Percentiles rank a stretch among this genome's conserved stretches.
These are phyloP conservation scores for Brassica incana DNA, from an alignment of 345 rosid species.

Conservation along the genomic window DNA sequence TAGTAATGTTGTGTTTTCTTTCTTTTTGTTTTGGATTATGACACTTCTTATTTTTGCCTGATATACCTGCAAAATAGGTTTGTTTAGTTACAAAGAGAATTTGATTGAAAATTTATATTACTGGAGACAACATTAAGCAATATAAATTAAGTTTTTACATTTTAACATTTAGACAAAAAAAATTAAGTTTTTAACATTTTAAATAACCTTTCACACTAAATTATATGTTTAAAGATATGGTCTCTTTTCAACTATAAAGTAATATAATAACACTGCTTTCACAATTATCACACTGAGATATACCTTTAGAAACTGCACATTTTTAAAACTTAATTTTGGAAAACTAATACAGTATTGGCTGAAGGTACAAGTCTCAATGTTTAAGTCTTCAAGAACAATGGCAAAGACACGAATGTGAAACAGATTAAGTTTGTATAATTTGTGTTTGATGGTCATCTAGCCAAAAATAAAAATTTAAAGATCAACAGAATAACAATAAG, in stretches of 20 bases:
- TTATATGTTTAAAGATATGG: not conserved
- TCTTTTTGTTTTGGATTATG: too few relatives aligned
- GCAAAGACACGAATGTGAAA: not conserved
- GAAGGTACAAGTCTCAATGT: not conserved
- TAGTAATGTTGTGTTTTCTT: too few relatives aligned
- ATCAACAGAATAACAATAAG: not conserved
- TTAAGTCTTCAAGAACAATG: not conserved
- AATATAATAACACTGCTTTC: not conserved
- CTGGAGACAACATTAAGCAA: not conserved
- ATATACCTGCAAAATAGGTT: too few relatives aligned
- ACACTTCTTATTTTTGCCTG: too few relatives aligned
- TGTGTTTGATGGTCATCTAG: not conserved
- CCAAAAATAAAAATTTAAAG: not conserved
- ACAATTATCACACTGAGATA: too few relatives aligned
- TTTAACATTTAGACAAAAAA: not conserved
- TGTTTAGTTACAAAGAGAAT: too few relatives aligned
- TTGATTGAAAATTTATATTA: too few relatives aligned
- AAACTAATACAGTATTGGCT: too few relatives aligned
- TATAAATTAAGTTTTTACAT: not conserved
- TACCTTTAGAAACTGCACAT: not conserved
- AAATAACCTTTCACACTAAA: not conserved
- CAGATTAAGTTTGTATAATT: not conserved
- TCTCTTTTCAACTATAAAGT: not conserved
- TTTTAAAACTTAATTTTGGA: too few relatives aligned
- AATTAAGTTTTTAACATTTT: not conserved